Percentiles rank a stretch among this genome's conserved stretches.
These are phyloP conservation scores for Vigna angularis DNA, from an alignment of 306 rosid species.

Conservation along the genomic window DNA sequence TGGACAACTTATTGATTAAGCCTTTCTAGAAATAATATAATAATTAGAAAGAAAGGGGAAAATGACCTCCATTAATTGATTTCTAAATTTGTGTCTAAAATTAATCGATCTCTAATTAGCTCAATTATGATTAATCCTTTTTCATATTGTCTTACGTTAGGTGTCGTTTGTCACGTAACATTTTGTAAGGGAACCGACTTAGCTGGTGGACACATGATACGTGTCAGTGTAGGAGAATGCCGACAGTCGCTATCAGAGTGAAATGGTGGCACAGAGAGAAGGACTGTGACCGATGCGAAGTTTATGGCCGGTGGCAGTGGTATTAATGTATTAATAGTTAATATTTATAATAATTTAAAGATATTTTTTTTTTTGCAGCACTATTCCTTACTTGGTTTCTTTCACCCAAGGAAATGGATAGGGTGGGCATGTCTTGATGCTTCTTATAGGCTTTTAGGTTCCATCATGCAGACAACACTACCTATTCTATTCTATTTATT, in stretches of 20 bases:
- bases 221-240: slow-evolving; percentile 38
- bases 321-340: background rate
- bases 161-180: too few species aligned
- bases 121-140: too few species aligned
- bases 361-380: background rate
- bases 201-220: slow-evolving; percentile 2
- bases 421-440: slow-evolving; percentile 24
- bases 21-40: too few species aligned
- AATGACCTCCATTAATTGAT: too few species aligned
- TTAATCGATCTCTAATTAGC: too few species aligned
- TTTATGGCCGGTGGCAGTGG: slow-evolving; percentile 23
- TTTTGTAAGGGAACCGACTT: background rate
- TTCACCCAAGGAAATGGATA: slow-evolving; percentile 3
- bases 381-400: slow-evolving; percentile 16
- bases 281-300: background rate
- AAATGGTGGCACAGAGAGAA: background rate
- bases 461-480: background rate
- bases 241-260: slow-evolving; percentile 54
- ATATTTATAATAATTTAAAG: background rate
- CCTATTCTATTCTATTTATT: background rate
- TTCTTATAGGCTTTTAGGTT: slow-evolving; percentile 16
- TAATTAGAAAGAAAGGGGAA: too few species aligned
- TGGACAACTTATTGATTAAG: too few species aligned
- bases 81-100: too few species aligned
- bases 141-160: too few species aligned